Evolutionary conservation across 208 protist genomes (phyloP).

Genomic region (Borovskyia barvae): DNA sequence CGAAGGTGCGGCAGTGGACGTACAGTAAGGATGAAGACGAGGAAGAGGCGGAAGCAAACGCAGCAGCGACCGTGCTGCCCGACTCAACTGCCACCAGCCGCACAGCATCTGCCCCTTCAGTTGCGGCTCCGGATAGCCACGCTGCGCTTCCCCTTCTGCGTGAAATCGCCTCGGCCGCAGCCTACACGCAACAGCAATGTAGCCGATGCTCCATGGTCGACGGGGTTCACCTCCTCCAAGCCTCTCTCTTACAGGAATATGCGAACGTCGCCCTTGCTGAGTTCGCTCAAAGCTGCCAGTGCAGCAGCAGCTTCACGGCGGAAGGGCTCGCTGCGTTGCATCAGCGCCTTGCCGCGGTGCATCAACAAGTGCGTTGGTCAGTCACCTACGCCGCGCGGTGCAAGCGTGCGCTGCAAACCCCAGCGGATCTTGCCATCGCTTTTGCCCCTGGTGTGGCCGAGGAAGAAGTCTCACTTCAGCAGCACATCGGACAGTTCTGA

Average conservation of each 20-base stretch:
- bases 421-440: constrained; percentile 49
- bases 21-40: constrained; percentile 67
- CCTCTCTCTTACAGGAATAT: constrained; percentile 22
- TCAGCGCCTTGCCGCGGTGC: constrained; percentile 12
- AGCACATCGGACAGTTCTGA: constrained; percentile 60
- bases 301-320: not conserved
- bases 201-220: constrained; percentile 31
- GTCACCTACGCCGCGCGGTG: constrained; percentile 56
- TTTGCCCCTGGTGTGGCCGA: constrained; percentile 59
- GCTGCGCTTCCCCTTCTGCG: constrained; percentile 9
- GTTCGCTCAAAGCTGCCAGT: too few relatives aligned
- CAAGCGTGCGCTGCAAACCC: constrained; percentile 44
- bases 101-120: not conserved
- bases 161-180: constrained; percentile 8
- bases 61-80: not conserved
- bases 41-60: not conserved
- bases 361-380: constrained; percentile 47
- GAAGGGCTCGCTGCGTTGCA: constrained; percentile 6
- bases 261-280: constrained; percentile 7
- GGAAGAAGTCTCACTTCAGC: constrained; percentile 74
- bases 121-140: not conserved
- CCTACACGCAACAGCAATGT: constrained; percentile 11
- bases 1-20: constrained; percentile 31
- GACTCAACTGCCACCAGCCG: not conserved
- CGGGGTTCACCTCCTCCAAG: constrained; percentile 31